These are phyloP conservation scores for Eucalyptus victrix DNA, from an alignment of 345 rosid species.

Conservation along the genomic window DNA sequence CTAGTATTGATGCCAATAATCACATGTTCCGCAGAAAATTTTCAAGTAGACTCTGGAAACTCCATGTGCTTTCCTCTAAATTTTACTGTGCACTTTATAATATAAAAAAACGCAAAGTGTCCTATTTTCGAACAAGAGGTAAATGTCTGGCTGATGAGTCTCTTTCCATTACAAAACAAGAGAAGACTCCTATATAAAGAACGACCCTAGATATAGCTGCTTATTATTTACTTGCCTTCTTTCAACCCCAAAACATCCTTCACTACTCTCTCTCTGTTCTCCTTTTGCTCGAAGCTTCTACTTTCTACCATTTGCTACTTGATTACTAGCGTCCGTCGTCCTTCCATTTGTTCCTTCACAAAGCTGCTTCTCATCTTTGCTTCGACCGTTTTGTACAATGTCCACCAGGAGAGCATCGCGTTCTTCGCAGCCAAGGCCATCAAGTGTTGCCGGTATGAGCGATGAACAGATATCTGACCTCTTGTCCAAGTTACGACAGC, in stretches of 20 bases:
- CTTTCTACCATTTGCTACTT: background rate
- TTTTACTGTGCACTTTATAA: background rate
- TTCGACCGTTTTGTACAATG: background rate
- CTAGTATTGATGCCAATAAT: background rate
- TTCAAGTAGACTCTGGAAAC: background rate
- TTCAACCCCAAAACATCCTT: background rate
- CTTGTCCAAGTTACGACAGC: background rate
- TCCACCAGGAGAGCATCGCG: background rate
- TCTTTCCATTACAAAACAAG: background rate
- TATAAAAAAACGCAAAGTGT: background rate
- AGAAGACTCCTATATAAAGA: background rate
- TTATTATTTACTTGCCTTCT: background rate
- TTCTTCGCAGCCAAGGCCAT: background rate
- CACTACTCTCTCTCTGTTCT: background rate
- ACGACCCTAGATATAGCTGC: background rate
- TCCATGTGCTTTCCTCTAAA: background rate
- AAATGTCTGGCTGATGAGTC: background rate
- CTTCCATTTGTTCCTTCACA: background rate
- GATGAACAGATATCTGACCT: background rate
- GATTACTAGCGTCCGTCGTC: background rate
- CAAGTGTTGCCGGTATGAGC: background rate
- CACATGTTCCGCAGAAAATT: background rate
- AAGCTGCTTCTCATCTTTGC: background rate
- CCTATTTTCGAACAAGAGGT: background rate
- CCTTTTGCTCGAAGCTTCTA: background rate